These are phyloP conservation scores for Panicum hallii DNA, from an alignment of 202 grass and related monocot genomes.

Conservation along the genomic window DNA sequence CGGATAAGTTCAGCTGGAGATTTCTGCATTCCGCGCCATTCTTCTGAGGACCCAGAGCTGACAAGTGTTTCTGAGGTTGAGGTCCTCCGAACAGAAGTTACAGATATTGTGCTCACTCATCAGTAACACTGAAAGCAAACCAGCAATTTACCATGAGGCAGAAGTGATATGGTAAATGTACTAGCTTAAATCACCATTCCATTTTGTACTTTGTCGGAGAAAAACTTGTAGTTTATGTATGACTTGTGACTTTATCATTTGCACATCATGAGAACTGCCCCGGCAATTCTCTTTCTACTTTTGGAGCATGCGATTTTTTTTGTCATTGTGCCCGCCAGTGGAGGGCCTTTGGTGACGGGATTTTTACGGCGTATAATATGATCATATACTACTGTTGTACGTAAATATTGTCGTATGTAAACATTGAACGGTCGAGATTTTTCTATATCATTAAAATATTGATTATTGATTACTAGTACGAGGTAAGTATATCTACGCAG, in stretches of 20 bases:
- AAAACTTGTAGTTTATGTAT: not conserved
- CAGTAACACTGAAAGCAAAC: slow-evolving; percentile 3
- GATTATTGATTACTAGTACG: too few relatives aligned
- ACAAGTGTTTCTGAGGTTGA: slow-evolving; percentile 44
- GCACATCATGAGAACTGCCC: not conserved
- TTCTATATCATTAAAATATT: too few relatives aligned
- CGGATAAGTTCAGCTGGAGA: slow-evolving; percentile 47
- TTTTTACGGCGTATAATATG: too few relatives aligned
- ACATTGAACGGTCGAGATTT: too few relatives aligned
- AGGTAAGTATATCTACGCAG: too few relatives aligned
- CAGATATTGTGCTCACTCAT: slow-evolving; percentile 8
- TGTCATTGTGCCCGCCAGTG: not conserved
- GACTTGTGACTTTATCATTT: not conserved
- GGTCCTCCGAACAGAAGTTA: slow-evolving; percentile 25
- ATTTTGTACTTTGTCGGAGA: not conserved
- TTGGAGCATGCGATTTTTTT: not conserved
- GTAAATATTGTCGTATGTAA: too few relatives aligned
- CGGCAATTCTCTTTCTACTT: not conserved
- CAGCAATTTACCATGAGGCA: not conserved
- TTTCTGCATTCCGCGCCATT: slow-evolving; percentile 23
- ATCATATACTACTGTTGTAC: too few relatives aligned
- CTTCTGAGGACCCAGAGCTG: slow-evolving; percentile 23
- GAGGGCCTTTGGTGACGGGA: not conserved
- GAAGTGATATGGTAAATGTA: slow-evolving; percentile 24
- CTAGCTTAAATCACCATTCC: slow-evolving; percentile 11